These are phyloP conservation scores for Ceratobasidium sp. DNA, from an alignment of 1,284 basidiomycete genomes.

Conservation along the genomic window DNA sequence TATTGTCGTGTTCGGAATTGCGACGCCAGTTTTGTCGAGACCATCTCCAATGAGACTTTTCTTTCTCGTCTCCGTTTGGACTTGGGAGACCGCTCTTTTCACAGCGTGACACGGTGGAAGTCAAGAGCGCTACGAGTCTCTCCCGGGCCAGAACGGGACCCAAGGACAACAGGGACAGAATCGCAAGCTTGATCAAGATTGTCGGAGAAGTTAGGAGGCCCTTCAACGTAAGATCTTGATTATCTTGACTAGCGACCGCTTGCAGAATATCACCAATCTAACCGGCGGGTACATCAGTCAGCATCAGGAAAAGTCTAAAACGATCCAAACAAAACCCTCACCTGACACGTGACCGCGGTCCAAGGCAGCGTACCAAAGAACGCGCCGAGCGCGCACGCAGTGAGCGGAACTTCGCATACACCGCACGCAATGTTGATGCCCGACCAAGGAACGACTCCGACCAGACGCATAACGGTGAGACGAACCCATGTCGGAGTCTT, in stretches of 20 bases:
- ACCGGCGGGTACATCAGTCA: not conserved
- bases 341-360: slow-evolving; percentile 88
- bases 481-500: slow-evolving; percentile 79
- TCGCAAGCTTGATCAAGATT: slow-evolving; percentile 73
- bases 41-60: slow-evolving; percentile 18
- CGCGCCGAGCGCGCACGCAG: slow-evolving; percentile 77
- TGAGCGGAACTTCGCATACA: slow-evolving; percentile 78
- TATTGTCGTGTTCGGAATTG: not conserved
- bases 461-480: slow-evolving; percentile 80
- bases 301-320: not conserved
- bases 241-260: slow-evolving; percentile 58
- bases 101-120: slow-evolving; percentile 10
- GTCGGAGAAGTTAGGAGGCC: slow-evolving; percentile 74
- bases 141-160: slow-evolving; percentile 78
- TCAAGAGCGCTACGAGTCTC: slow-evolving; percentile 63
- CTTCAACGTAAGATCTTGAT: slow-evolving; percentile 65
- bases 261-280: slow-evolving; percentile 84
- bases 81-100: slow-evolving; percentile 18
- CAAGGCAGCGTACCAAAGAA: slow-evolving; percentile 84
- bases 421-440: slow-evolving; percentile 94
- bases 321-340: slow-evolving; percentile 48
- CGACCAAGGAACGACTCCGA: slow-evolving; percentile 92
- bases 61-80: slow-evolving; percentile 11
- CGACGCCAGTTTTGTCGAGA: slow-evolving; percentile 15
- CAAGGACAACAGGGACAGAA: slow-evolving; percentile 75